Conservation (phyloP, 2,329 filamentous ascomycete genomes). For the Verticillium alfalfae region DNA sequence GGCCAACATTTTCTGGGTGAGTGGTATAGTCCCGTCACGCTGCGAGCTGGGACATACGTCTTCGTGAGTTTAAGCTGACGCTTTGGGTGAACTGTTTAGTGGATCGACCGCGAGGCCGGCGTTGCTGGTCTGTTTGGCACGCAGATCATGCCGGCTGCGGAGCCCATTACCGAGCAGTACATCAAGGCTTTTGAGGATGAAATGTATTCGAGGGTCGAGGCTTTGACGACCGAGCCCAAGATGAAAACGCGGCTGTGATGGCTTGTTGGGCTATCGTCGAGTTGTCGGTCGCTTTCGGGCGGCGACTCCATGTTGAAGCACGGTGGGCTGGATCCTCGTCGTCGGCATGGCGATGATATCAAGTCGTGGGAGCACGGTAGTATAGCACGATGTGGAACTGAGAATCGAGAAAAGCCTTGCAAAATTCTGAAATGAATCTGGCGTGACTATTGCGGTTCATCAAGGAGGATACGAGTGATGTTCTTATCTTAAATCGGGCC, state of each 20-base stretch:
- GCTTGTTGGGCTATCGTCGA: too few species aligned
- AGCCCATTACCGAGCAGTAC: slow-evolving; percentile 24
- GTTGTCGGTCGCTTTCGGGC: too few species aligned
- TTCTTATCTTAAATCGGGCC: neutral
- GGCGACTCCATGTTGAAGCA: too few species aligned
- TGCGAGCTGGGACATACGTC: too few species aligned
- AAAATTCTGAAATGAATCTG: neutral
- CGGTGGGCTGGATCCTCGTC: too few species aligned
- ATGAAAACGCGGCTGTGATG: neutral
- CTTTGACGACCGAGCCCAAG: neutral
- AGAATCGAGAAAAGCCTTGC: neutral
- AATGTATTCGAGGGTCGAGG: slow-evolving; percentile 24
- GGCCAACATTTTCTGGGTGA: slow-evolving; percentile 40
- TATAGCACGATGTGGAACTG: neutral
- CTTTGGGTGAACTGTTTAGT: slow-evolving; percentile 9
- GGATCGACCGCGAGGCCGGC: slow-evolving; percentile 27
- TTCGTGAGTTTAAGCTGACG: neutral
- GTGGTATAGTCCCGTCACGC: slow-evolving; percentile 18
- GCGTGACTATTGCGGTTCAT: neutral
- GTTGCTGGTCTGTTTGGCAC: slow-evolving; percentile 34
- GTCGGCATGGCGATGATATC: too few species aligned
- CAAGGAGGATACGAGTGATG: neutral
- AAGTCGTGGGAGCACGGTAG: too few species aligned
- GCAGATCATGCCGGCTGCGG: slow-evolving; percentile 35
- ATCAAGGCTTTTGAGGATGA: slow-evolving; percentile 29